These are phyloP conservation scores for Gossypium longicalyx DNA, from an alignment of 345 rosid genomes.

Conservation along the genomic window DNA sequence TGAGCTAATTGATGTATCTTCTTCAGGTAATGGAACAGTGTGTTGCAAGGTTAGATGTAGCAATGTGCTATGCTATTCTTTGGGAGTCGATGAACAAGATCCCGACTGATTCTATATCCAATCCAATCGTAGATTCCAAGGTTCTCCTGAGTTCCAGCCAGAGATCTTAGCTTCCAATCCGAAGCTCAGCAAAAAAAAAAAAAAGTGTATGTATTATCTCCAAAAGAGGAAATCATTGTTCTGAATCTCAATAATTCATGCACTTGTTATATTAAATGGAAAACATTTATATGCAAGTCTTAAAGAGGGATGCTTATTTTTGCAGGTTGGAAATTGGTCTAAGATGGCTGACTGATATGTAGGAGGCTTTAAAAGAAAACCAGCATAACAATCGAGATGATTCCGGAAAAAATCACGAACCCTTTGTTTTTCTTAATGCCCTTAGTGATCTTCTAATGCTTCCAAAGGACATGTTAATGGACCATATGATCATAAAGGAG, in stretches of 20 bases:
- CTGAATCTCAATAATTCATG: too few species aligned
- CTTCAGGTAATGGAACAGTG: too few species aligned
- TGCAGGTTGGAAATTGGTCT: constrained; percentile 2
- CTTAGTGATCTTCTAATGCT: neutral
- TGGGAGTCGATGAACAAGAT: too few species aligned
- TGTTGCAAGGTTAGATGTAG: too few species aligned
- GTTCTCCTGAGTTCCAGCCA: neutral
- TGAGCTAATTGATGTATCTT: neutral
- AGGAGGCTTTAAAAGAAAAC: neutral
- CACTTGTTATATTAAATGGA: too few species aligned
- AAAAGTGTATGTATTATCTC: neutral
- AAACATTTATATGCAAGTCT: neutral
- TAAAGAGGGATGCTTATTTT: neutral
- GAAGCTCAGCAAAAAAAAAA: neutral
- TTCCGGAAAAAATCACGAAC: neutral
- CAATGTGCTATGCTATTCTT: too few species aligned
- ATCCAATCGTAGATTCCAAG: neutral
- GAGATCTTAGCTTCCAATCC: neutral
- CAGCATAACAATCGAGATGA: neutral
- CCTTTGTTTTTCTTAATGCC: neutral
- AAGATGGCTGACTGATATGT: neutral
- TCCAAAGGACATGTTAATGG: neutral
- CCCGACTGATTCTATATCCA: accelerated
- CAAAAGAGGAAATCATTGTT: too few species aligned
- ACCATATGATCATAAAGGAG: neutral